Evolutionary conservation across 208 protist genomes (phyloP).

Genomic region (Perkinsela sp.): DNA sequence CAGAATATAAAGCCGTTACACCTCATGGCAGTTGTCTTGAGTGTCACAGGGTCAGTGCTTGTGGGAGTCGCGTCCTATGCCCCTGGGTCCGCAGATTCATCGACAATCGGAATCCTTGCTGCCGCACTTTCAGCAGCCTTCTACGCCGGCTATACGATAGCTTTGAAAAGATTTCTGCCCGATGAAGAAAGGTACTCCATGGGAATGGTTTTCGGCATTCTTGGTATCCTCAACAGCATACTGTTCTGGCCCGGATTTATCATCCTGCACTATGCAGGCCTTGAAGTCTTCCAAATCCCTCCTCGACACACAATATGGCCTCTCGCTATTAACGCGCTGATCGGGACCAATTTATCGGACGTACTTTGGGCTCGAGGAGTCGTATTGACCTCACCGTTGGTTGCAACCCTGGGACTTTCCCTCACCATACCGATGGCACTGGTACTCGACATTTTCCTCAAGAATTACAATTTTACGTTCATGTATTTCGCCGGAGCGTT

Average conservation of each 20-base stretch:
- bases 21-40: conserved; percentile 20
- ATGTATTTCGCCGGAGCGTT: conserved; percentile 32
- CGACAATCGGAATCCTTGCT: conserved; percentile 8
- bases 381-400: conserved; percentile 48
- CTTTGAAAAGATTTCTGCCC: conserved; percentile 32
- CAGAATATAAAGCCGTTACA: conserved; percentile 15
- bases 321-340: conserved; percentile 19
- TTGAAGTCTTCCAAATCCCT: conserved; percentile 33
- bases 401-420: conserved; percentile 53
- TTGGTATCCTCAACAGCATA: conserved; percentile 36
- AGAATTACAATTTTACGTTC: conserved; percentile 11
- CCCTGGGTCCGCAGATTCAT: conserved; percentile 3
- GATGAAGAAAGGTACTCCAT: conserved; percentile 51
- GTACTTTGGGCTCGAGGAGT: conserved; percentile 61
- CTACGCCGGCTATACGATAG: conserved; percentile 53
- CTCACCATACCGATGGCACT: conserved; percentile 61
- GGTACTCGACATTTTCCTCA: conserved; percentile 31
- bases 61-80: conserved; percentile 21
- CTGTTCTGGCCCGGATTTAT: conserved; percentile 34
- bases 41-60: conserved; percentile 22
- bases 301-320: conserved; percentile 10
- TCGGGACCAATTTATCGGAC: conserved; percentile 64
- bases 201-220: conserved; percentile 51
- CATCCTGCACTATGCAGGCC: conserved; percentile 13
- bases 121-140: conserved; percentile 51